A percentile compares a stretch with the other conserved stretches of the same genome.
These are phyloP conservation scores for Thalia dealbata DNA, from an alignment of 176 grass and related monocot genomes.

Conservation along the genomic window DNA sequence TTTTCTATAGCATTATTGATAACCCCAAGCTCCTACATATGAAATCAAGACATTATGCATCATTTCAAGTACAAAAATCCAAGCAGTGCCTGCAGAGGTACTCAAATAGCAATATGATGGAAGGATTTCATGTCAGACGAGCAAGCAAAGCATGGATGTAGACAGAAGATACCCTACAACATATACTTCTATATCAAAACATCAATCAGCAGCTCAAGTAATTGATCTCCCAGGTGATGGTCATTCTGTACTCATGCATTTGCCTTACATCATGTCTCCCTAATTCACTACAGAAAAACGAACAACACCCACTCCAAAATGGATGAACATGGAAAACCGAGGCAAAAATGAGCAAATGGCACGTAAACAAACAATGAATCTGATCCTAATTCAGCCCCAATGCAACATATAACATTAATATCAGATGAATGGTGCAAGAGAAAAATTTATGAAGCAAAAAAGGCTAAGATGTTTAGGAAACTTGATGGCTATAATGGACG, in stretches of 20 bases:
- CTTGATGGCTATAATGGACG: too few species aligned
- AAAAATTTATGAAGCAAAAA: too few species aligned
- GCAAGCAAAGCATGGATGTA: too few species aligned
- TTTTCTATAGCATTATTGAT: conserved; percentile 46
- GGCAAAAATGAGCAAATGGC: background rate
- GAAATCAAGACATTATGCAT: background rate
- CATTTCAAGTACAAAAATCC: conserved; percentile 22
- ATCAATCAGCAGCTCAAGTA: too few species aligned
- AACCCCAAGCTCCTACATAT: conserved; percentile 30
- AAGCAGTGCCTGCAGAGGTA: background rate
- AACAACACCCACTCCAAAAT: background rate
- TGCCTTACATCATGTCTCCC: background rate
- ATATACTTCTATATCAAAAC: too few species aligned
- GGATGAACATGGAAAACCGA: background rate
- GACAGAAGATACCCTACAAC: too few species aligned
- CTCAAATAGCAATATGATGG: background rate
- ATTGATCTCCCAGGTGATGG: too few species aligned
- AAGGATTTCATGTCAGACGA: background rate
- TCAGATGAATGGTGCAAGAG: background rate
- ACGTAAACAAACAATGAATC: background rate
- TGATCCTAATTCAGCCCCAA: background rate
- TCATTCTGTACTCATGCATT: background rate
- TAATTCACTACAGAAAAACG: background rate
- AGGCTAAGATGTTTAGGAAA: too few species aligned
- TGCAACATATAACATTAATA: background rate